These are phyloP conservation scores for Rhodotorula taiwanensis DNA, from an alignment of 768 basidiomycete species.

Conservation along the genomic window DNA sequence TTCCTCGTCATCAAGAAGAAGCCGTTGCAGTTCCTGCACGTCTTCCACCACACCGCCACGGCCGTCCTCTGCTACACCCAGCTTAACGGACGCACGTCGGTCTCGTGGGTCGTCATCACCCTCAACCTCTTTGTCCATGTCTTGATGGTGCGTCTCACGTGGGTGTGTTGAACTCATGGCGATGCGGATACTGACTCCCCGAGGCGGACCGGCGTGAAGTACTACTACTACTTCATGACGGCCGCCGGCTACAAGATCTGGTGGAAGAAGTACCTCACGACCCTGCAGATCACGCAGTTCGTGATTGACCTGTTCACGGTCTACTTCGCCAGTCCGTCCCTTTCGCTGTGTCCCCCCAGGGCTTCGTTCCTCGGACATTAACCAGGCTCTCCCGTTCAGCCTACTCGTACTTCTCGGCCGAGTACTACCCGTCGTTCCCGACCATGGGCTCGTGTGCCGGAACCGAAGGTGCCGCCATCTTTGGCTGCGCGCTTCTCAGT, in stretches of 20 bases:
- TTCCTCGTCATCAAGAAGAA: slow-evolving; percentile 99
- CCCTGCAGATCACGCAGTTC: slow-evolving; percentile 94
- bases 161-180: slow-evolving; percentile 17
- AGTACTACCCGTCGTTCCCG: slow-evolving; percentile 58
- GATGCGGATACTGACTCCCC: slow-evolving; percentile 12
- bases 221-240: slow-evolving; percentile 95
- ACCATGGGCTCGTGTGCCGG: slow-evolving; percentile 75
- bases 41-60: slow-evolving; percentile 98
- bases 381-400: slow-evolving; percentile 45
- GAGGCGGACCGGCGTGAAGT: slow-evolving; percentile 47
- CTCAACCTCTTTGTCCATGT: slow-evolving; percentile 92
- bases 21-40: slow-evolving; percentile 83
- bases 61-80: slow-evolving; percentile 90
- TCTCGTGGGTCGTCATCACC: slow-evolving; percentile 91
- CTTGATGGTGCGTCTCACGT: slow-evolving; percentile 56
- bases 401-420: slow-evolving; percentile 71
- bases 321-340: slow-evolving; percentile 84
- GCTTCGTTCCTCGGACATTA: not conserved
- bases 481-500: slow-evolving; percentile 76
- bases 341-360: slow-evolving; percentile 33
- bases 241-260: slow-evolving; percentile 95
- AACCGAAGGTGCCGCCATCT: slow-evolving; percentile 74
- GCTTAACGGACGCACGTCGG: slow-evolving; percentile 85
- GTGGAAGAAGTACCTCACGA: slow-evolving; percentile 99
- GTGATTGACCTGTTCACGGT: slow-evolving; percentile 81